phyloP scores from a whole-genome alignment of 129 eudicot genomes.

The Chrysanthemum seticuspe region DNA sequence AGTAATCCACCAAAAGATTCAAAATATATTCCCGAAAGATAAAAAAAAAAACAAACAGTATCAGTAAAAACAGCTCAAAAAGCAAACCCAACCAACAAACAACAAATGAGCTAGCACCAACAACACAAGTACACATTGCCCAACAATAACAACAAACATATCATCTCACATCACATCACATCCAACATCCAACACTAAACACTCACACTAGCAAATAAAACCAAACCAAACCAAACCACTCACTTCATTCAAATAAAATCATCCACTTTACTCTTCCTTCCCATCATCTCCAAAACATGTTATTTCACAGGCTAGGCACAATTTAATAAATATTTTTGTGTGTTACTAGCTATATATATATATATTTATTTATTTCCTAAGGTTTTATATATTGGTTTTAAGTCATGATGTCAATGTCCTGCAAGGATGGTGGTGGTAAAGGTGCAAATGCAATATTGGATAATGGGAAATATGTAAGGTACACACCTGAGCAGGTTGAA shows the following conservation, averaged over 20 bases:
- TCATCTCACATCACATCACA: background rate
- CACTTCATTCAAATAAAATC: background rate
- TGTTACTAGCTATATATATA: too few relatives aligned
- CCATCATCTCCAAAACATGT: conserved; percentile 26
- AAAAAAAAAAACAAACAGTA: background rate
- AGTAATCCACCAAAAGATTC: background rate
- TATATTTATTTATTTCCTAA: too few relatives aligned
- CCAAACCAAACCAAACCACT: background rate
- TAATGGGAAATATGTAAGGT: conserved; percentile 82
- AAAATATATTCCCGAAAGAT: background rate
- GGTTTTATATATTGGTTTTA: too few relatives aligned
- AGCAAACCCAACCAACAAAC: background rate
- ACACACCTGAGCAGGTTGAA: conserved; percentile 99
- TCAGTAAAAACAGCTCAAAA: background rate
- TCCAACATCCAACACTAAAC: background rate
- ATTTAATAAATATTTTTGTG: too few relatives aligned
- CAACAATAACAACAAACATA: background rate
- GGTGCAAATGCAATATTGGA: conserved; percentile 44
- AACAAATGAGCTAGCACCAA: background rate
- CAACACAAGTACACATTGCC: too few relatives aligned
- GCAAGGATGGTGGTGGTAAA: conserved; percentile 88
- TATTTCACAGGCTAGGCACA: conserved; percentile 40
- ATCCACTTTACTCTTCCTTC: conserved; percentile 1
- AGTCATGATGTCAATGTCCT: conserved; percentile 67
- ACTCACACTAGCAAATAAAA: too few relatives aligned